Percentiles rank a stretch among this genome's conserved stretches.
Evolutionary conservation across 805 yeast genomes (phyloP).

Genomic region (Pichia manshurica): DNA sequence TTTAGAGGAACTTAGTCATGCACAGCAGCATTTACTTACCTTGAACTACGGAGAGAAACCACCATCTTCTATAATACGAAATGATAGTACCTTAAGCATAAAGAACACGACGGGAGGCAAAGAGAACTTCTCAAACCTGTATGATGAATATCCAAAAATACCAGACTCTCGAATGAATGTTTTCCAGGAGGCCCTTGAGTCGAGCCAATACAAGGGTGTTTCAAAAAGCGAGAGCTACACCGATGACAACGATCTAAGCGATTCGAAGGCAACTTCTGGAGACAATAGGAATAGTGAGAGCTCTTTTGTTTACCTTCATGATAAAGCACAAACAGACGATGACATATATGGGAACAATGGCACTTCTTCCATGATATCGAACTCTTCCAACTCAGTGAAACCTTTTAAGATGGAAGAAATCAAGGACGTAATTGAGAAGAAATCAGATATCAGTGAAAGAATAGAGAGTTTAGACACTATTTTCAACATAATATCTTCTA

Average conservation of each 20-base stretch:
- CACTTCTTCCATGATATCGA: background rate
- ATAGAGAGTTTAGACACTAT: conserved; percentile 52
- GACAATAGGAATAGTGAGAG: background rate
- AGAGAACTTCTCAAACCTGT: conserved; percentile 14
- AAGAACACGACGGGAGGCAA: background rate
- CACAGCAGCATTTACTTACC: conserved; percentile 50
- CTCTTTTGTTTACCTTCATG: conserved; percentile 16
- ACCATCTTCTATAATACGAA: background rate
- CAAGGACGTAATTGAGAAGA: conserved; percentile 17
- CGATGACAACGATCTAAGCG: conserved; percentile 3
- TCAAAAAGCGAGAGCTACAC: conserved; percentile 1
- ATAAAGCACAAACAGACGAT: conserved; percentile 6
- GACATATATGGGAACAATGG: background rate
- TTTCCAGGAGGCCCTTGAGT: conserved; percentile 29
- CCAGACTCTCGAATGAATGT: conserved; percentile 36
- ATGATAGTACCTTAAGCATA: background rate
- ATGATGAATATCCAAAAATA: conserved; percentile 28
- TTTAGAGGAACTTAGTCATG: conserved; percentile 43
- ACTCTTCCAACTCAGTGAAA: background rate
- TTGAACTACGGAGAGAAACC: conserved; percentile 27
- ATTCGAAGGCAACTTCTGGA: background rate
- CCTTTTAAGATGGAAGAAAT: conserved; percentile 12
- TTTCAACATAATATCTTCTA: conserved; percentile 69
- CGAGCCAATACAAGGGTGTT: conserved; percentile 23
- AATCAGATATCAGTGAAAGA: conserved; percentile 30